These are phyloP conservation scores for Aspergillus incahuasiensis DNA, from an alignment of 495 filamentous ascomycete genomes.

Conservation along the genomic window DNA sequence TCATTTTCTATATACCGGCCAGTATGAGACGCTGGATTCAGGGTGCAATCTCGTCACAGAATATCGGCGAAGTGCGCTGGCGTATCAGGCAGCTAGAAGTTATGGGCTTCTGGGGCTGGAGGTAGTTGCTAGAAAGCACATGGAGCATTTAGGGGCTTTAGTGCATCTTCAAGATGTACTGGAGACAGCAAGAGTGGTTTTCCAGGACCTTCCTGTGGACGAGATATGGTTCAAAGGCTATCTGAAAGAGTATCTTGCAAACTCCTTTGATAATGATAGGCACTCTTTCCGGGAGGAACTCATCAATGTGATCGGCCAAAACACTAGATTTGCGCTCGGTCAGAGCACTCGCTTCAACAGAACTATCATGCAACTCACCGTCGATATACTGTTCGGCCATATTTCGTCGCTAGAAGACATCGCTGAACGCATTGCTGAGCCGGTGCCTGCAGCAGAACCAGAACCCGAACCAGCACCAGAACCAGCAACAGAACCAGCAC, in stretches of 20 bases:
- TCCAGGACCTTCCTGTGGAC: slow-evolving; percentile 9
- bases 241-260: background rate
- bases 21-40: slow-evolving; percentile 14
- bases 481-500: too few relatives aligned
- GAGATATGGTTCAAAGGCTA: slow-evolving; percentile 14
- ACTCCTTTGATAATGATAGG: background rate
- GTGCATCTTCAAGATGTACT: slow-evolving; percentile 6
- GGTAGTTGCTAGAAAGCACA: slow-evolving; percentile 5
- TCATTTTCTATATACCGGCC: slow-evolving; percentile 18
- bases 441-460: too few relatives aligned
- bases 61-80: slow-evolving; percentile 10
- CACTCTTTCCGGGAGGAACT: background rate
- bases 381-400: background rate
- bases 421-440: too few relatives aligned
- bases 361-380: background rate
- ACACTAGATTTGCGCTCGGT: too few relatives aligned
- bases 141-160: slow-evolving; percentile 7
- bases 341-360: background rate
- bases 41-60: slow-evolving; percentile 4
- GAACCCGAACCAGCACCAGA: too few relatives aligned
- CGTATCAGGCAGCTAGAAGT: slow-evolving; percentile 15
- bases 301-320: background rate
- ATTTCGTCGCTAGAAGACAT: background rate
- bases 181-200: background rate
- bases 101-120: slow-evolving; percentile 8